phyloP scores from a whole-genome alignment of 1,284 basidiomycete genomes.

The Xanthoconium separans region DNA sequence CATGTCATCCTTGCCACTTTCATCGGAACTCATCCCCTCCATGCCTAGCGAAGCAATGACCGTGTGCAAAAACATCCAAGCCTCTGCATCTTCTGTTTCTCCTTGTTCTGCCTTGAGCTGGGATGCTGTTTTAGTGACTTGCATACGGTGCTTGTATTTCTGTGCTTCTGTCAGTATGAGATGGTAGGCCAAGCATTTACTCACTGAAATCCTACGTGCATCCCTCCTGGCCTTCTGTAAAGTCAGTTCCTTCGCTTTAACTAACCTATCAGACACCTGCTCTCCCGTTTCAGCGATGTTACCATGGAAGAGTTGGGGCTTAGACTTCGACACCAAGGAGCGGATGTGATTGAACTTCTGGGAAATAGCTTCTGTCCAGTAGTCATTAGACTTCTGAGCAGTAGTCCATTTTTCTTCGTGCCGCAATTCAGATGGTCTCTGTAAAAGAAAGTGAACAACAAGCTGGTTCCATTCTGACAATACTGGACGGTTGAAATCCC shows the following conservation, averaged over 20 bases:
- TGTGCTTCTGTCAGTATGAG: not conserved
- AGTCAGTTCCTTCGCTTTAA: not conserved
- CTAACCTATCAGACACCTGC: not conserved
- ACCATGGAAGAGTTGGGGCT: too few species aligned
- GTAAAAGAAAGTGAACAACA: not conserved
- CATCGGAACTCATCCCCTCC: not conserved
- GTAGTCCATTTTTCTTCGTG: not conserved
- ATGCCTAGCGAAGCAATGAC: not conserved
- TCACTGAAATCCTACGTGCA: not conserved
- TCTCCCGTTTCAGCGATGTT: too few species aligned
- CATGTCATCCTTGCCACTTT: constrained; percentile 4
- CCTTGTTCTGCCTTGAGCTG: not conserved
- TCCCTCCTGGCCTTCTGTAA: not conserved
- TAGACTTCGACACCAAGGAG: too few species aligned
- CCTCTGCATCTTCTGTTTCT: not conserved
- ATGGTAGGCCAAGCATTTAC: not conserved
- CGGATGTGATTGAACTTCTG: not conserved
- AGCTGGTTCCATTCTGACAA: constrained; percentile 1
- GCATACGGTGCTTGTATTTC: not conserved
- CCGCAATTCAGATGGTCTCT: not conserved
- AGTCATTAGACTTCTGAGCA: not conserved
- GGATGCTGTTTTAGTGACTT: not conserved
- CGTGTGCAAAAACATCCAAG: not conserved
- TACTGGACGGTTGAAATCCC: not conserved
- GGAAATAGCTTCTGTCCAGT: not conserved